phyloP scores from a whole-genome alignment of 768 basidiomycete genomes.

The Candolleomyces aberdarensis region DNA sequence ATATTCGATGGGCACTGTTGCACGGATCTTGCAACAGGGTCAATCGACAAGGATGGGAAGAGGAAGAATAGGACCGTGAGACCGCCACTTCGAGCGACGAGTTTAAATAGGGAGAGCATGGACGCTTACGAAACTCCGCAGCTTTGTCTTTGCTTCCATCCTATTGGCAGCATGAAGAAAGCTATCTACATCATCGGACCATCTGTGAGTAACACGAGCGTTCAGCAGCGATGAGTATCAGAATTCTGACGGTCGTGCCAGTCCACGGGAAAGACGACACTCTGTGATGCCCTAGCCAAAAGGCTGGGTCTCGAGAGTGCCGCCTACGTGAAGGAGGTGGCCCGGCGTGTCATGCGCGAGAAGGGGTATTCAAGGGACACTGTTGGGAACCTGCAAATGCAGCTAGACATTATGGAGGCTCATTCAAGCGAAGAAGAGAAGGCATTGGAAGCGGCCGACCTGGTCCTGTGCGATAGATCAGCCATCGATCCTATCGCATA shows the following conservation, averaged over 20 bases:
- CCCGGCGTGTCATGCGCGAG: constrained; percentile 51
- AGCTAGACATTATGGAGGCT: constrained; percentile 56
- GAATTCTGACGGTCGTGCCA: constrained; percentile 13
- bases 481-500: constrained; percentile 65
- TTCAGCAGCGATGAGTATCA: not conserved
- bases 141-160: constrained; percentile 2
- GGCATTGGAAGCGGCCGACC: constrained; percentile 16
- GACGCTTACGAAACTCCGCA: not conserved
- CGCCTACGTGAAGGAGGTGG: constrained; percentile 58
- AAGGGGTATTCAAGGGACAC: constrained; percentile 53
- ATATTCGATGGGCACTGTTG: constrained; percentile 6
- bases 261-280: constrained; percentile 70
- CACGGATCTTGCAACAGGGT: constrained; percentile 2
- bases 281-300: constrained; percentile 50
- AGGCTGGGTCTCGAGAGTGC: constrained; percentile 33
- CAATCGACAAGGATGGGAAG: constrained; percentile 11
- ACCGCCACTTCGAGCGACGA: not conserved
- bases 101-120: not conserved
- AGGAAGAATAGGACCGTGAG: constrained; percentile 3
- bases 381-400: constrained; percentile 54
- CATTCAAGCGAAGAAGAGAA: constrained; percentile 46
- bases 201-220: constrained; percentile 31
- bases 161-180: constrained; percentile 14
- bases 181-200: constrained; percentile 50
- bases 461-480: constrained; percentile 61